Evolutionary conservation across 495 filamentous ascomycete species (phyloP).

Genomic region (Pyronema domesticum): DNA sequence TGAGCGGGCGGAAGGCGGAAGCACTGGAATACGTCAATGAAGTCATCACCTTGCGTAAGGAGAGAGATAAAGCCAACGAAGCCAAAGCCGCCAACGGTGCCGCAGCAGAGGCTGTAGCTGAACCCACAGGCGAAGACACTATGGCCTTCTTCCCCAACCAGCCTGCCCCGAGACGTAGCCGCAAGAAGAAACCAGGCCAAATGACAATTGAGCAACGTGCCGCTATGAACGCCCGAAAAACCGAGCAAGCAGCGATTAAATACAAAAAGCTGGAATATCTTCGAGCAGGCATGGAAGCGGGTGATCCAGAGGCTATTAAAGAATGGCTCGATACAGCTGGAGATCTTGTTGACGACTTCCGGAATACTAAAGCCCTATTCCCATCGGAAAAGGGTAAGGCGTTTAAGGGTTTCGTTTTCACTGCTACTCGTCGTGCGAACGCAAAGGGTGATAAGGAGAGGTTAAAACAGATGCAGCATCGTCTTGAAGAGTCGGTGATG

Average conservation of each 20-base stretch:
- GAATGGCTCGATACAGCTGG: constrained; percentile 62
- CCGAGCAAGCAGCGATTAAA: constrained; percentile 39
- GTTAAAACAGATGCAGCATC: constrained; percentile 48
- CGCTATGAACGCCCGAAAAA: constrained; percentile 29
- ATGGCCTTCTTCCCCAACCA: constrained; percentile 27
- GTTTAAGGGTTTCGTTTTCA: constrained; percentile 45
- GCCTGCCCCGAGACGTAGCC: constrained; percentile 9
- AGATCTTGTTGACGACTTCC: constrained; percentile 62
- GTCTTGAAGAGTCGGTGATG: constrained; percentile 37
- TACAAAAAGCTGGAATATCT: constrained; percentile 39
- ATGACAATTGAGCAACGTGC: constrained; percentile 16
- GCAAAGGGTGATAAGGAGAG: constrained; percentile 38
- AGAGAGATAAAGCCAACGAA: constrained; percentile 25
- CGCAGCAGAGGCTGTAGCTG: constrained; percentile 2
- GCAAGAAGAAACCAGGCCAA: constrained; percentile 14
- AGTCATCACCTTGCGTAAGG: constrained; percentile 41
- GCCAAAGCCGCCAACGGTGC: constrained; percentile 1
- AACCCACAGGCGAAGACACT: constrained; percentile 14
- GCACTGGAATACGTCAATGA: constrained; percentile 59
- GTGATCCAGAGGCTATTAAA: constrained; percentile 35
- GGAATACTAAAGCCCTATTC: constrained; percentile 59
- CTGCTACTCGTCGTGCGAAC: constrained; percentile 31
- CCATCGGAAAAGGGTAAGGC: constrained; percentile 49
- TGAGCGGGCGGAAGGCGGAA: constrained; percentile 45
- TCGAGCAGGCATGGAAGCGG: constrained; percentile 32